A percentile compares a stretch with the other conserved stretches of the same genome.
These are phyloP conservation scores for Scheffersomyces spartinae DNA, from an alignment of 805 yeast species.

Conservation along the genomic window DNA sequence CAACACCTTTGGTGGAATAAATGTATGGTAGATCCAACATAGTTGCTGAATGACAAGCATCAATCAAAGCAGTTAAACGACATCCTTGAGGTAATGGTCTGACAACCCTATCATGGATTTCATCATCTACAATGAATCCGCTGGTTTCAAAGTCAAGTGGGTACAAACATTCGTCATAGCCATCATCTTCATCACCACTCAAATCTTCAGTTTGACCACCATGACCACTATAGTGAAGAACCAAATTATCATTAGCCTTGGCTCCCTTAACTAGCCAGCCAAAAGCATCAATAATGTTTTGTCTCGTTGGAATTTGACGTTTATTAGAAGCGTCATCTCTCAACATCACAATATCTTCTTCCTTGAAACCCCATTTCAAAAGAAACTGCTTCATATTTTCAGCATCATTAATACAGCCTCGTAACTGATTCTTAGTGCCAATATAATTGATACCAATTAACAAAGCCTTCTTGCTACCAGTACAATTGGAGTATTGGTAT, in stretches of 20 bases:
- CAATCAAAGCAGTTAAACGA: conserved; percentile 69
- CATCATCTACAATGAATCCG: conserved; percentile 67
- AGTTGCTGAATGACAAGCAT: conserved; percentile 81
- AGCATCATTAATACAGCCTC: conserved; percentile 78
- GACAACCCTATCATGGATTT: conserved; percentile 62
- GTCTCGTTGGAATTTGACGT: conserved; percentile 50
- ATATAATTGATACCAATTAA: conserved; percentile 70
- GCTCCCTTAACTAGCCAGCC: conserved; percentile 72
- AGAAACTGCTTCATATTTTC: conserved; percentile 38
- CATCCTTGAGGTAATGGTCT: conserved; percentile 60
- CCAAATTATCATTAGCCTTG: conserved; percentile 62
- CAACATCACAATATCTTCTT: conserved; percentile 46
- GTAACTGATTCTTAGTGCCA: conserved; percentile 47
- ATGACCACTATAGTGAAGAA: conserved; percentile 82
- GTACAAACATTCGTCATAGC: conserved; percentile 60
- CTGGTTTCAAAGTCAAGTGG: conserved; percentile 59
- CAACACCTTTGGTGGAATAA: conserved; percentile 73
- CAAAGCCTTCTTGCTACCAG: conserved; percentile 65
- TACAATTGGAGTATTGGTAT: conserved; percentile 56
- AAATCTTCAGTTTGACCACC: conserved; percentile 65
- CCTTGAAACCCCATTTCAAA: conserved; percentile 31
- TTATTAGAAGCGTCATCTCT: conserved; percentile 43
- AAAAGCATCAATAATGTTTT: conserved; percentile 68
- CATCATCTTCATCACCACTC: conserved; percentile 69
- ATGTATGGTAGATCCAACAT: conserved; percentile 70